Conservation (phyloP, 2,329 filamentous ascomycete species). For the Colletotrichum truncatum region DNA sequence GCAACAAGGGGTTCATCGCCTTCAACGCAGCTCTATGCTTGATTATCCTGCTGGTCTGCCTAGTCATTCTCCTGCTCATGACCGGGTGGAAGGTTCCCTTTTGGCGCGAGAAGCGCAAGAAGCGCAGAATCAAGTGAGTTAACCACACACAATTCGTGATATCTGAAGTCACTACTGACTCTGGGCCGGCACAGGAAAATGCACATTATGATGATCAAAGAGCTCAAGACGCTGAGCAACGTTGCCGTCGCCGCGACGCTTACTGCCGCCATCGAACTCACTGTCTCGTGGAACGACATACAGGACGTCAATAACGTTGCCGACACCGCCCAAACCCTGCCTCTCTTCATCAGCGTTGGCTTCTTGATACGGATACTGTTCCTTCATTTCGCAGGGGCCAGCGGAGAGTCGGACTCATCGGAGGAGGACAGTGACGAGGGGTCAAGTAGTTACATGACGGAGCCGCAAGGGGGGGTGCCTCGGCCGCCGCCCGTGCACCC, state of each 20-base stretch:
- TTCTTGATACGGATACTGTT: constrained; percentile 38
- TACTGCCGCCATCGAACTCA: constrained; percentile 41
- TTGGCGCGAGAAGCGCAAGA: constrained; percentile 30
- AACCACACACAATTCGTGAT: neutral
- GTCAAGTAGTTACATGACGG: constrained; percentile 16
- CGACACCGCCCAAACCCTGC: constrained; percentile 41
- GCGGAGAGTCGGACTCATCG: constrained; percentile 17
- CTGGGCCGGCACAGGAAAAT: neutral
- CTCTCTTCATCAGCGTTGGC: constrained; percentile 41
- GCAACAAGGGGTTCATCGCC: constrained; percentile 37
- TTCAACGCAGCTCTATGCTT: constrained; percentile 43
- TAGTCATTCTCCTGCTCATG: constrained; percentile 35
- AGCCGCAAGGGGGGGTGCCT: constrained; percentile 11
- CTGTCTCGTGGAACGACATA: constrained; percentile 44
- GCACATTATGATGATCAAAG: constrained; percentile 35
- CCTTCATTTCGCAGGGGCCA: constrained; percentile 32
- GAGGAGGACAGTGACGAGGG: constrained; percentile 13
- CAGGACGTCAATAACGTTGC: constrained; percentile 34
- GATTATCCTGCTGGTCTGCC: constrained; percentile 35
- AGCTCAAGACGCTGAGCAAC: constrained; percentile 38
- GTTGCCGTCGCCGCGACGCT: constrained; percentile 33
- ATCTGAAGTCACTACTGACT: neutral
- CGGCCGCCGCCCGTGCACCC: constrained; percentile 19
- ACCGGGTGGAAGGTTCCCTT: constrained; percentile 33
- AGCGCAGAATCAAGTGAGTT: constrained; percentile 35